A percentile compares a stretch with the other conserved stretches of the same genome.
These are phyloP conservation scores for Cladorrhinum samala DNA, from an alignment of 495 filamentous ascomycete genomes.

Conservation along the genomic window DNA sequence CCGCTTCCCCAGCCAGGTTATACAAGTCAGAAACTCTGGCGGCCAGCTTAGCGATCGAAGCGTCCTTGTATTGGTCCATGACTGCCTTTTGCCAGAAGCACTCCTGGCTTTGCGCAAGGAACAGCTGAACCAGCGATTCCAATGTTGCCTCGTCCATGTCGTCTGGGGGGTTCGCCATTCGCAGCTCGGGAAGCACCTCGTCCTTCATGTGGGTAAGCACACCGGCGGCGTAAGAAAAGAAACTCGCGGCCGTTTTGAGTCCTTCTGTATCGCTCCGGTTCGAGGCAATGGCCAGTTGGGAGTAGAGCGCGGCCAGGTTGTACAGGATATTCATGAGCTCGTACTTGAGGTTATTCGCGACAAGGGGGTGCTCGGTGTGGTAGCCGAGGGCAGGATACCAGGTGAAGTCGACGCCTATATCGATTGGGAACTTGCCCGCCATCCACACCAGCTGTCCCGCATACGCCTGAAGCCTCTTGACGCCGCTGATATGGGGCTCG, in stretches of 20 bases:
- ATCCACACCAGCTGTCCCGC: constrained; percentile 93
- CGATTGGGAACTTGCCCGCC: constrained; percentile 90
- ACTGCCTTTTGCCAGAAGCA: constrained; percentile 98
- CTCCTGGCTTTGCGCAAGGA: constrained; percentile 90
- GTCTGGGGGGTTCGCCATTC: constrained; percentile 72
- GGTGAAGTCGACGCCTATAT: constrained; percentile 91
- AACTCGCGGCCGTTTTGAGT: constrained; percentile 82
- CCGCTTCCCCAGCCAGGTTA: constrained; percentile 73
- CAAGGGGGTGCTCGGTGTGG: constrained; percentile 71
- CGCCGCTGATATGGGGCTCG: constrained; percentile 84
- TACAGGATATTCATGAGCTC: constrained; percentile 91
- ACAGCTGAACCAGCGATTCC: constrained; percentile 73
- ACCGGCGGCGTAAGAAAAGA: constrained; percentile 84
- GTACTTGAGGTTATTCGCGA: constrained; percentile 89
- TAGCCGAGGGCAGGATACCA: constrained; percentile 95
- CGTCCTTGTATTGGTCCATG: constrained; percentile 87
- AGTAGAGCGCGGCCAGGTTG: constrained; percentile 90
- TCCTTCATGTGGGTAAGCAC: constrained; percentile 74
- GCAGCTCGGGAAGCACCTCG: constrained; percentile 76
- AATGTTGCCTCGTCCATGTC: constrained; percentile 91
- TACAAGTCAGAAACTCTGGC: constrained; percentile 92
- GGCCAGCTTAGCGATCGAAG: constrained; percentile 82
- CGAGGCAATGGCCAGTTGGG: constrained; percentile 75
- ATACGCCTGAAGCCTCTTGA: constrained; percentile 80
- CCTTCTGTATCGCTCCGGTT: constrained; percentile 77